Percentiles rank a stretch among this genome's conserved stretches.
These are phyloP conservation scores for Catharanthus roseus DNA, from an alignment of 257 asterid species.

Conservation along the genomic window DNA sequence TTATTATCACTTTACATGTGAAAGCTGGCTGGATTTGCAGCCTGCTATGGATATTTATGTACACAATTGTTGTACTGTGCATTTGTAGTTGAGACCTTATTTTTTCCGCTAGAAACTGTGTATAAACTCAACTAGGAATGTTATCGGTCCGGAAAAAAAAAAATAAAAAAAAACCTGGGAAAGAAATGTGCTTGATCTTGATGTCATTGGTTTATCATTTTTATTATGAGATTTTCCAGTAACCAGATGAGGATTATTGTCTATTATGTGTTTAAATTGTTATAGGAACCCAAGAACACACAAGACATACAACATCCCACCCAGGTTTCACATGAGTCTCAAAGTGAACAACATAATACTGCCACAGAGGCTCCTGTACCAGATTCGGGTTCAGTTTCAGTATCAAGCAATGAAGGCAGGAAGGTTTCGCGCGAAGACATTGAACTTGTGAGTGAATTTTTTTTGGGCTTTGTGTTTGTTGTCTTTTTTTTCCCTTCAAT, in stretches of 20 bases:
- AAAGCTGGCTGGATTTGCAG: background rate
- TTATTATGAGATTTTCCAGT: background rate
- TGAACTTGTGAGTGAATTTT: constrained; percentile 65
- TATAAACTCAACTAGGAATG: background rate
- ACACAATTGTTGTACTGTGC: too few species aligned
- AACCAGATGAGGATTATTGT: background rate
- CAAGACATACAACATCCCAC: constrained; percentile 58
- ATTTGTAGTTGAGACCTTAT: too few species aligned
- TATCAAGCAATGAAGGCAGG: constrained; percentile 68
- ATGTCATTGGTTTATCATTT: background rate
- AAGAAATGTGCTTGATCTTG: background rate
- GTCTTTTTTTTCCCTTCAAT: background rate
- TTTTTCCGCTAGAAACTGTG: background rate
- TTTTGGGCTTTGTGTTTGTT: too few species aligned
- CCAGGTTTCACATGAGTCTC: constrained; percentile 54
- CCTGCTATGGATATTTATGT: constrained; percentile 1
- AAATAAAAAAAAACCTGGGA: background rate
- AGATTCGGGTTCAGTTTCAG: constrained; percentile 88
- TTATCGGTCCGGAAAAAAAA: background rate
- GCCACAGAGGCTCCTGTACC: constrained; percentile 62
- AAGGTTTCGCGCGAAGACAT: constrained; percentile 92
- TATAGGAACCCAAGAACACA: constrained; percentile 47
- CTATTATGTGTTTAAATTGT: background rate
- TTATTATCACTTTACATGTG: background rate
- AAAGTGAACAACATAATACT: constrained; percentile 53